Conservation (phyloP, 495 filamentous ascomycete species). For the Tricharina praecox region DNA sequence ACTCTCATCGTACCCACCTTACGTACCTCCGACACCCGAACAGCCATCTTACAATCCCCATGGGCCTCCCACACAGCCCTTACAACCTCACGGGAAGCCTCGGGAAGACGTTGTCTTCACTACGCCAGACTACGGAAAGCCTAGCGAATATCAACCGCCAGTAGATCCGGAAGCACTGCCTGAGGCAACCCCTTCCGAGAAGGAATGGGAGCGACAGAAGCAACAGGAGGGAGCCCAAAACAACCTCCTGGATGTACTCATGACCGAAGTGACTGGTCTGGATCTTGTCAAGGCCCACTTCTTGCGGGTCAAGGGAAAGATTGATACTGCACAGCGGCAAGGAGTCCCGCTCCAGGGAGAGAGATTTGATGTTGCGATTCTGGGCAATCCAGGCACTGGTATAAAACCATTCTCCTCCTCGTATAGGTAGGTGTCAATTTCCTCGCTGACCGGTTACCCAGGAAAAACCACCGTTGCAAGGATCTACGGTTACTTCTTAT, state of each 20-base stretch:
- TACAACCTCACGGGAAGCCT: too few species aligned
- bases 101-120: too few species aligned
- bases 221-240: slow-evolving; percentile 35
- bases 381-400: slow-evolving; percentile 62
- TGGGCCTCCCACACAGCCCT: too few species aligned
- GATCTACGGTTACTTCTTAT: slow-evolving; percentile 52
- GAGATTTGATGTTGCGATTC: slow-evolving; percentile 44
- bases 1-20: too few species aligned
- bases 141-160: too few species aligned
- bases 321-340: slow-evolving; percentile 46
- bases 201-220: slow-evolving; percentile 46
- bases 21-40: too few species aligned
- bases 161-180: too few species aligned
- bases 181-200: slow-evolving; percentile 21
- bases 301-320: slow-evolving; percentile 45
- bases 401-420: not conserved
- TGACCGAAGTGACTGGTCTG: slow-evolving; percentile 57
- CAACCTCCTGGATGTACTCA: slow-evolving; percentile 41
- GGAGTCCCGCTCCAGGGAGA: slow-evolving; percentile 40
- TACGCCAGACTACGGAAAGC: too few species aligned
- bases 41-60: too few species aligned
- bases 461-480: slow-evolving; percentile 69
- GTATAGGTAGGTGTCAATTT: not conserved
- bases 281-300: slow-evolving; percentile 50
- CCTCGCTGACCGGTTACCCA: slow-evolving; percentile 20